Percentiles rank a stretch among this genome's conserved stretches.
These are phyloP conservation scores for Mortierella sp. DNA, from an alignment of 371 early-diverging fungal species.

Conservation along the genomic window DNA sequence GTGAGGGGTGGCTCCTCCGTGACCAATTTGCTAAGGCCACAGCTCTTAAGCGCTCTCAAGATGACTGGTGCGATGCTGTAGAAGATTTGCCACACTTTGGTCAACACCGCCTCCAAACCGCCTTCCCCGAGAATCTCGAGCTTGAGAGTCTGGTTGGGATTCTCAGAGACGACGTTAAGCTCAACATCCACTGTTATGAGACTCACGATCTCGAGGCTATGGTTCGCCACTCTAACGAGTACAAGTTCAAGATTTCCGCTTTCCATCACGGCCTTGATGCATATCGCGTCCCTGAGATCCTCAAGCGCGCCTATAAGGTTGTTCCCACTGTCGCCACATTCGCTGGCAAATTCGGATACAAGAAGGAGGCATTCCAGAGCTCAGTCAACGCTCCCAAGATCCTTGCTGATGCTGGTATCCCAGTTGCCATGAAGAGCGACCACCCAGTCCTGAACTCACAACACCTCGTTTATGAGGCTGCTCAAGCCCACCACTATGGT, in stretches of 20 bases:
- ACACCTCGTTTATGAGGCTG: conserved; percentile 82
- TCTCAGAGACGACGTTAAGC: conserved; percentile 77
- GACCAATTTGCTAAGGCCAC: conserved; percentile 71
- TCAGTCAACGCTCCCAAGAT: conserved; percentile 76
- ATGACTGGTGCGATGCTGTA: conserved; percentile 84
- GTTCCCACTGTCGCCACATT: conserved; percentile 80
- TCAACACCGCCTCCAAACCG: conserved; percentile 43
- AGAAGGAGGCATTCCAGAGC: conserved; percentile 82
- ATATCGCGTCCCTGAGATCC: conserved; percentile 75
- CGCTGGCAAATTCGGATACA: conserved; percentile 80
- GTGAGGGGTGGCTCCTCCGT: conserved; percentile 80
- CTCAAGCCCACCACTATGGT: conserved; percentile 84
- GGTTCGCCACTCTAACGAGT: conserved; percentile 81
- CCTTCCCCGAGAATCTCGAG: conserved; percentile 75
- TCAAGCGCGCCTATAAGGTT: conserved; percentile 69
- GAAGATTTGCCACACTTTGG: conserved; percentile 39
- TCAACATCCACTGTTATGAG: conserved; percentile 85
- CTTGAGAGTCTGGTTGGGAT: conserved; percentile 77
- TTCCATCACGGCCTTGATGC: conserved; percentile 90
- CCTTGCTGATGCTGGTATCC: conserved; percentile 76
- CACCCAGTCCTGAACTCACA: conserved; percentile 87
- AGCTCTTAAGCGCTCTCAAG: conserved; percentile 65
- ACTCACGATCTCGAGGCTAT: conserved; percentile 80
- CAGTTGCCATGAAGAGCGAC: conserved; percentile 86
- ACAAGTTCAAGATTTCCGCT: conserved; percentile 78